These are phyloP conservation scores for Gracilariopsis chorda DNA, from an alignment of 23 red algal genomes.

Conservation along the genomic window DNA sequence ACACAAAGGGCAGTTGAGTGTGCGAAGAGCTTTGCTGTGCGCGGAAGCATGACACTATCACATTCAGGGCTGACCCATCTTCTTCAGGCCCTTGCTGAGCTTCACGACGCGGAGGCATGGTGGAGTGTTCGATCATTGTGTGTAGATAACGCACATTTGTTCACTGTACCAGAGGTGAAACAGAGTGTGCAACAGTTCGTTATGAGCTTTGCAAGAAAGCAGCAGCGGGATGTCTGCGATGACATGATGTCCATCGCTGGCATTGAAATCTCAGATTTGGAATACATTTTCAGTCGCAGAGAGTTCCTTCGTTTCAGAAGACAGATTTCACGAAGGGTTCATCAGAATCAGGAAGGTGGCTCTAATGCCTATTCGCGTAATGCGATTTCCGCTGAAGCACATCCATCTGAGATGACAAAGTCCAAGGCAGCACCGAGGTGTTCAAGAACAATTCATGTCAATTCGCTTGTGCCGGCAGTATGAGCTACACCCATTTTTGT, in stretches of 20 bases:
- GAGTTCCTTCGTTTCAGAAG: conserved; percentile 50
- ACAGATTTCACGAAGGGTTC: not conserved
- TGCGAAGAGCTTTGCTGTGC: not conserved
- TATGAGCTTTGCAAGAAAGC: conserved; percentile 34
- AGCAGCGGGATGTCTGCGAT: conserved; percentile 35
- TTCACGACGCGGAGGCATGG: conserved; percentile 18
- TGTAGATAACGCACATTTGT: not conserved
- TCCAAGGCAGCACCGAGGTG: not conserved
- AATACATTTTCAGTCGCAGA: conserved; percentile 30
- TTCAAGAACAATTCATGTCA: not conserved
- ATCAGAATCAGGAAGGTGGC: not conserved
- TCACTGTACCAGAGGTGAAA: not conserved
- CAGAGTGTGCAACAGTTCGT: conserved; percentile 18
- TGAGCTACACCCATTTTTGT: no score
- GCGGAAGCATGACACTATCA: not conserved
- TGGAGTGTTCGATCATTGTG: not conserved
- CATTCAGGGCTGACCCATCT: conserved; percentile 16
- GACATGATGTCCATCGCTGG: conserved; percentile 45
- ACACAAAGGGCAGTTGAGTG: not conserved
- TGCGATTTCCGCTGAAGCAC: not conserved
- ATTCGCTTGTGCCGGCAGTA: not conserved
- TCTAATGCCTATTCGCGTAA: no score
- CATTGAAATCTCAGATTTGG: conserved; percentile 32
- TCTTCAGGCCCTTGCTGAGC: conserved; percentile 28
- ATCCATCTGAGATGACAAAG: not conserved